Evolutionary conservation across 768 basidiomycete genomes (phyloP).

Genomic region (Filobasidium floriforme): DNA sequence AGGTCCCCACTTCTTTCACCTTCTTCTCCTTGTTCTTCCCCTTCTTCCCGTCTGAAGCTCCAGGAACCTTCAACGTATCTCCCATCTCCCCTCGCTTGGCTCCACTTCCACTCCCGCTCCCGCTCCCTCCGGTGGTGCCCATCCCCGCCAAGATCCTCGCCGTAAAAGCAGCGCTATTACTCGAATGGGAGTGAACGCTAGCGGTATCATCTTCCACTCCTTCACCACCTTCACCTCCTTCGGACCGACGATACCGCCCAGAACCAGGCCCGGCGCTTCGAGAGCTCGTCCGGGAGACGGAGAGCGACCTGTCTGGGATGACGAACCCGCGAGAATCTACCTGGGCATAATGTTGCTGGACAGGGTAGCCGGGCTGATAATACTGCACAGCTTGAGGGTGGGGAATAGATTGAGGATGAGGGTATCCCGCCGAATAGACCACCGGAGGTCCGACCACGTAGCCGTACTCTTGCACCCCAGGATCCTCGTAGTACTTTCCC

Average conservation of each 20-base stretch:
- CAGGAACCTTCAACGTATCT: neutral
- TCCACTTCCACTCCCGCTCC: neutral
- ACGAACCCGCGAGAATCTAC: neutral
- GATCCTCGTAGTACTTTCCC: neutral
- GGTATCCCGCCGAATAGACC: neutral
- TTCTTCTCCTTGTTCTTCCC: neutral
- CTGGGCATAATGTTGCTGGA: neutral
- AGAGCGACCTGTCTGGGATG: neutral
- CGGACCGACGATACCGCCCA: neutral
- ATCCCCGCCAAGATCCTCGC: constrained; percentile 7
- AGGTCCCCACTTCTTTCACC: neutral
- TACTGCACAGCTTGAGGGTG: neutral
- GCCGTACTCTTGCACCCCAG: neutral
- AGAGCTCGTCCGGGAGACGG: neutral
- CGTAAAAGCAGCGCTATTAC: neutral
- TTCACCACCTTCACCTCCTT: neutral
- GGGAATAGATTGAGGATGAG: neutral
- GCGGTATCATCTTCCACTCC: neutral
- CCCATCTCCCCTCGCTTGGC: neutral
- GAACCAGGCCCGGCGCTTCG: neutral
- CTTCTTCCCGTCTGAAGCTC: neutral
- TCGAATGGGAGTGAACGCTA: constrained; percentile 1
- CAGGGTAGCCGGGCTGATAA: neutral
- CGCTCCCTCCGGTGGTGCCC: neutral
- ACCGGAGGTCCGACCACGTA: neutral